A percentile compares a stretch with the other conserved stretches of the same genome.
These are phyloP conservation scores for Penicillium sp. DNA, from an alignment of 2,329 filamentous ascomycete species.

Conservation along the genomic window DNA sequence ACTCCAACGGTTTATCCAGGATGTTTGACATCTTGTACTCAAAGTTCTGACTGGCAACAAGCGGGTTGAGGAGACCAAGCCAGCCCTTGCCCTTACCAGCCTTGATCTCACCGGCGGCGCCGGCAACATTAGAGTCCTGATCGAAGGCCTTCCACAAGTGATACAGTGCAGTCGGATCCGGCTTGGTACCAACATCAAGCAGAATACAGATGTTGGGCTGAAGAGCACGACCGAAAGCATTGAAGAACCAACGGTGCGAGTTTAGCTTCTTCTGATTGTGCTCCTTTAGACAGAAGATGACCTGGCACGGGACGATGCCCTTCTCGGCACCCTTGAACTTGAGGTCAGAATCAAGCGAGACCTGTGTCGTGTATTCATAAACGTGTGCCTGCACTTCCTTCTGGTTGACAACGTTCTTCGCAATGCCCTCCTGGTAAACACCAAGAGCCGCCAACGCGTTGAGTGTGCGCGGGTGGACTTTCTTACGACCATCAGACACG, in stretches of 20 bases:
- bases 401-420: conserved; percentile 97
- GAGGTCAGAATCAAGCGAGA: conserved; percentile 88
- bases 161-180: conserved; percentile 85
- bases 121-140: conserved; percentile 93
- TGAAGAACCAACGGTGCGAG: conserved; percentile 99
- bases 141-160: conserved; percentile 99
- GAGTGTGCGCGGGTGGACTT: conserved; percentile 87
- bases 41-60: conserved; percentile 97
- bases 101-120: conserved; percentile 95
- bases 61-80: conserved; percentile 79
- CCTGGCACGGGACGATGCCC: conserved; percentile 95
- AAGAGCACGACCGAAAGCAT: conserved; percentile 87
- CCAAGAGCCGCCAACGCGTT: conserved; percentile 95
- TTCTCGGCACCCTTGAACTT: conserved; percentile 99
- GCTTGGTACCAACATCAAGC: conserved; percentile 92
- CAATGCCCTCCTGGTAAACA: conserved; percentile 96
- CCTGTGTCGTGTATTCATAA: conserved; percentile 98
- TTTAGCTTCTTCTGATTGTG: conserved; percentile 98
- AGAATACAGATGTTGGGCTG: conserved; percentile 97
- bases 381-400: conserved; percentile 94
- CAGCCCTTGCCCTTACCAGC: conserved; percentile 89
- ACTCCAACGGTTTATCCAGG: conserved; percentile 93
- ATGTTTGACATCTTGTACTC: conserved; percentile 99
- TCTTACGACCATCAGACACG: conserved; percentile 89
- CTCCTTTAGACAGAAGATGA: conserved; percentile 98